Evolutionary conservation across 2,329 filamentous ascomycete species (phyloP), one percentile per base, ranked within the genome.

Genomic region (Chrysoporthe cubensis): DNA sequence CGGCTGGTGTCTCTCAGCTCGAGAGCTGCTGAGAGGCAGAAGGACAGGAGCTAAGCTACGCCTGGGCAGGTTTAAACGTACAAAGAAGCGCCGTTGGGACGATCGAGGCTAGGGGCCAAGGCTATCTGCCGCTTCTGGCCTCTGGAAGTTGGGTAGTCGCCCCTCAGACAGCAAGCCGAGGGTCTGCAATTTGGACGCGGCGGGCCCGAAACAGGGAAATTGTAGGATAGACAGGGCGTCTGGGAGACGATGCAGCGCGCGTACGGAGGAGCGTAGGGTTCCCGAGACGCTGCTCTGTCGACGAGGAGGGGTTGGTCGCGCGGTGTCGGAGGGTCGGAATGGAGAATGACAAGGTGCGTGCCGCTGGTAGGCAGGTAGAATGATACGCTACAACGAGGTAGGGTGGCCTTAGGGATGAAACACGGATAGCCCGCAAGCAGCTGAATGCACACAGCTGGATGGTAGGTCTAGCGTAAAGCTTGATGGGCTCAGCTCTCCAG

Each of bases 1-100:
- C 50, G 43, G 46, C 62, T 48, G 34, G 40, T 42, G 50, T 26
- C 40, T 14, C 40, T 37, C 43, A 48, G 62, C 40, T 52, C 50
- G 42, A 67, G 44, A 62, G 40, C 37, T 44, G 21, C 21, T 43
- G 57, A 56, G 21, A 44, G 60, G 44, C 40, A 57, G 52, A 44
- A n/a, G 67, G 50, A 37, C 34, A 60, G 50, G 65, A 57, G 65
- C 62, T 60, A 65, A 59, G 44, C 63, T 42, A 26, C 44, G 65
- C 34, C 34, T 65, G 62, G 65, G 58, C 59, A 63, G 57, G 61
- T 65, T 67, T 52, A 57, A 69, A 69, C 68, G 58, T 67, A 69
- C 68, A 59, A 37, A 69, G 52, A 48, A 52, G 62, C 52, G 68
- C 54, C 62, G 68, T 65, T 65, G 62, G 37, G 68, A 60, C 44